Evolutionary conservation across 768 basidiomycete genomes (phyloP).

Genomic region (Collybiopsis luxurians): DNA sequence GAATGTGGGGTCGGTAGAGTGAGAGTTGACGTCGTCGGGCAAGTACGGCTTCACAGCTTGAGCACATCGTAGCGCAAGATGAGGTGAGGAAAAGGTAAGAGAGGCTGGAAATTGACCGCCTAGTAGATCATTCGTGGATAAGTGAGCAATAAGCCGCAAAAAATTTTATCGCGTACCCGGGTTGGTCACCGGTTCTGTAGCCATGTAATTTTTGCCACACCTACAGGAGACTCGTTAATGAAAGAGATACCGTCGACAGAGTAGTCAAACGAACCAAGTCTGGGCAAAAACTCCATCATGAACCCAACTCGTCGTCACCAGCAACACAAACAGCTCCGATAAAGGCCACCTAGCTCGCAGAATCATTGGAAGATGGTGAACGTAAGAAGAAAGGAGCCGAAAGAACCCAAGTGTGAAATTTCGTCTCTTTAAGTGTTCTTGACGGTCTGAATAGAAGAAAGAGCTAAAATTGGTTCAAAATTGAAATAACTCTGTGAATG

Average conservation of each 20-base stretch:
- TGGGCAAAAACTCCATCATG: background rate
- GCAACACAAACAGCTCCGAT: background rate
- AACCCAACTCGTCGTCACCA: background rate
- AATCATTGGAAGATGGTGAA: background rate
- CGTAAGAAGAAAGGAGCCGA: background rate
- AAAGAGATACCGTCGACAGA: no score
- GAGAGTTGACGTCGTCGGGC: slow-evolving; percentile 40
- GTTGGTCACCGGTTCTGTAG: slow-evolving; percentile 33
- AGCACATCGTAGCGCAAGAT: slow-evolving; percentile 56
- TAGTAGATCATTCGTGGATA: no score
- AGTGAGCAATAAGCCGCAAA: no score
- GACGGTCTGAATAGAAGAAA: no score
- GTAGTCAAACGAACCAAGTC: background rate
- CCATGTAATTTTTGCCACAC: slow-evolving; percentile 46
- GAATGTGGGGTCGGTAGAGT: slow-evolving; percentile 25
- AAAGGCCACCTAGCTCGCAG: no score
- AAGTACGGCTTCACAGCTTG: slow-evolving; percentile 61
- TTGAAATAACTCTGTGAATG: no score
- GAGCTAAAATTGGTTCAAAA: no score
- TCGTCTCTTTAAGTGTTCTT: no score
- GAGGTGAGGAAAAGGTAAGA: slow-evolving; percentile 32
- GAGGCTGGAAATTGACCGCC: slow-evolving; percentile 46
- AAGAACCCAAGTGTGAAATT: no score
- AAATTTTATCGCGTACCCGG: slow-evolving; percentile 31
- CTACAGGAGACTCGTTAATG: background rate